phyloP scores from a whole-genome alignment of 1,139 yeast species.

The Geotrichum macrosporum region DNA sequence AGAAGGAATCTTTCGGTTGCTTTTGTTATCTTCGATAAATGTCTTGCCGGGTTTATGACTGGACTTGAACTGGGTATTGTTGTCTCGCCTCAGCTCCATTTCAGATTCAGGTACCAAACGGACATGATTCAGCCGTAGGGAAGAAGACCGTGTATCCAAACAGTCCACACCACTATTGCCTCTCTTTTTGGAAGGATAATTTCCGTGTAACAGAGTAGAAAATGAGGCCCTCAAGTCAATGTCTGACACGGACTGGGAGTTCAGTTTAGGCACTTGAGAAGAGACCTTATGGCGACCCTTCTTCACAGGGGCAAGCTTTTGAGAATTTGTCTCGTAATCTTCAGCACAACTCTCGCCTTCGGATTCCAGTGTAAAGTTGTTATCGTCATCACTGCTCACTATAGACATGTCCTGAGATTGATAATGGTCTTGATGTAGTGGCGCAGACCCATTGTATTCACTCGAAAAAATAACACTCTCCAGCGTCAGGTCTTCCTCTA shows the following conservation, averaged over 20 bases:
- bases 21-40: background rate
- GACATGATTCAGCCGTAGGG: slow-evolving; percentile 11
- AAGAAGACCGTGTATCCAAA: slow-evolving; percentile 2
- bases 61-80: background rate
- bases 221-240: slow-evolving; percentile 11
- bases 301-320: background rate
- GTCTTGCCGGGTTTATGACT: background rate
- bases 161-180: slow-evolving; percentile 1
- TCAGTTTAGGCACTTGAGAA: background rate
- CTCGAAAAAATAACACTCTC: slow-evolving; percentile 12
- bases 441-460: slow-evolving; percentile 10
- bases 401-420: background rate
- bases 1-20: background rate
- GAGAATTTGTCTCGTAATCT: background rate
- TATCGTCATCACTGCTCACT: slow-evolving; percentile 5
- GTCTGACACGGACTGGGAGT: slow-evolving; percentile 5
- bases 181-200: background rate
- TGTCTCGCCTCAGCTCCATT: slow-evolving; percentile 3
- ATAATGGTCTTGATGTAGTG: background rate
- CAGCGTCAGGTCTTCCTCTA: slow-evolving; percentile 11
- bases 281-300: background rate
- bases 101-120: slow-evolving; percentile 14
- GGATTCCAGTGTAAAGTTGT: background rate
- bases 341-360: slow-evolving; percentile 3
- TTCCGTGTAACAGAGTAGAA: slow-evolving; percentile 6